These are phyloP conservation scores for Neopestalotiopsis rosae DNA, from an alignment of 2,329 filamentous ascomycete species.

Conservation along the genomic window DNA sequence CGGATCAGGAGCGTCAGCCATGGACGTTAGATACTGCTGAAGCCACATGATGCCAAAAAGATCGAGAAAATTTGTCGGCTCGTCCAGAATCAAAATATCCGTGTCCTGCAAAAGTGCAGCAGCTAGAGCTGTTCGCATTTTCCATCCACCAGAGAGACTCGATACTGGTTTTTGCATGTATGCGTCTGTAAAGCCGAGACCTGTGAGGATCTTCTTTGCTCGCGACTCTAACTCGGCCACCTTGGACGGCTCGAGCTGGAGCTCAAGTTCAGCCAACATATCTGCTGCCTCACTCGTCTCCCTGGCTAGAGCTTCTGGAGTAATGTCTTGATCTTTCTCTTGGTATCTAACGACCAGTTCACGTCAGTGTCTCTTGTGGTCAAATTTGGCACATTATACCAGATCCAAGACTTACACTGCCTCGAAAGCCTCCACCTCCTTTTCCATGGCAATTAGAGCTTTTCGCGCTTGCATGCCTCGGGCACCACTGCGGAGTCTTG, in stretches of 20 bases:
- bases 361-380: constrained; percentile 6
- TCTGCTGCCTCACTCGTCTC: constrained; percentile 75
- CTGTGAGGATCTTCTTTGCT: constrained; percentile 69
- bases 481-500: constrained; percentile 74
- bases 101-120: constrained; percentile 72
- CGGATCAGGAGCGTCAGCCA: constrained; percentile 56
- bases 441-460: constrained; percentile 71
- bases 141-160: constrained; percentile 79
- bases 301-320: constrained; percentile 58
- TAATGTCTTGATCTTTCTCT: constrained; percentile 61
- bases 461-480: constrained; percentile 80
- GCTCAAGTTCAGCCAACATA: constrained; percentile 71
- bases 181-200: constrained; percentile 73
- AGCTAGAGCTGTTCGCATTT: constrained; percentile 71
- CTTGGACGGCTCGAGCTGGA: constrained; percentile 69
- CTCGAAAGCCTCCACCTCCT: constrained; percentile 64
- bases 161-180: constrained; percentile 64
- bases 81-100: constrained; percentile 82
- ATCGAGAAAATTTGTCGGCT: constrained; percentile 88
- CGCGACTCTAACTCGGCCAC: constrained; percentile 68
- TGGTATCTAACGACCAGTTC: constrained; percentile 42
- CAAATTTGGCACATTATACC: not conserved
- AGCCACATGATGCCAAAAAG: constrained; percentile 86
- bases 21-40: constrained; percentile 69
- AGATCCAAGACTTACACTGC: constrained; percentile 46